Evolutionary conservation across 345 rosid genomes (phyloP).

Genomic region (Carallia pectinifolia): DNA sequence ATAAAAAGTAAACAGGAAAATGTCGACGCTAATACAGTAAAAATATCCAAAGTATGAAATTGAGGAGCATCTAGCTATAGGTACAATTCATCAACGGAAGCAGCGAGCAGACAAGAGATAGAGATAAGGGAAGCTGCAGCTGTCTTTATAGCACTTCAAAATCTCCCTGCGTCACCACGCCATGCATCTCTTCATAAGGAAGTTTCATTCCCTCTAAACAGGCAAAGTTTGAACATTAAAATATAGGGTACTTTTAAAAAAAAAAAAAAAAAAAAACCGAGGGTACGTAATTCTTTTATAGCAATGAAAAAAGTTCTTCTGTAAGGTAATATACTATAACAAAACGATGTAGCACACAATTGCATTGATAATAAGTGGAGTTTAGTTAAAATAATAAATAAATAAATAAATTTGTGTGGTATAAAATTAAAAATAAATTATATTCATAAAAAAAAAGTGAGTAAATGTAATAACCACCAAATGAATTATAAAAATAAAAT

Average conservation of each 20-base stretch:
- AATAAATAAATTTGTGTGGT: too few relatives aligned
- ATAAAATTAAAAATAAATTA: too few relatives aligned
- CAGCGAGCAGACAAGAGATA: slow-evolving; percentile 9
- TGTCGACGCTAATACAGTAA: slow-evolving; percentile 1
- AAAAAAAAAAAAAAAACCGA: too few relatives aligned
- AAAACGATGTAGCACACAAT: too few relatives aligned
- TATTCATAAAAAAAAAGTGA: too few relatives aligned
- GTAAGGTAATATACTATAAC: neutral
- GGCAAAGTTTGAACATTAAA: neutral
- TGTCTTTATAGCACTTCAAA: neutral
- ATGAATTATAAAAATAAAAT: too few relatives aligned
- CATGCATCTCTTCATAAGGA: neutral
- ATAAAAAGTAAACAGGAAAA: slow-evolving; percentile 16
- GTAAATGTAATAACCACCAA: too few relatives aligned
- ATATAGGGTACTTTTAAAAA: neutral
- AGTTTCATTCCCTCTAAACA: neutral
- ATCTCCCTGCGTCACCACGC: neutral
- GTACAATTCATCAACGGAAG: slow-evolving; percentile 17
- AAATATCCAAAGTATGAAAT: slow-evolving; percentile 23
- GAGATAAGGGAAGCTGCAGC: slow-evolving; percentile 8
- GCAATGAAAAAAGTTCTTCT: neutral
- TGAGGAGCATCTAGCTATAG: slow-evolving; percentile 7
- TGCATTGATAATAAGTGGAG: too few relatives aligned
- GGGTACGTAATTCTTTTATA: too few relatives aligned
- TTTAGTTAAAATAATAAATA: too few relatives aligned